Base-by-base conservation (phyloP, 345 rosid genomes). In the Lepidium sativum region DNA sequence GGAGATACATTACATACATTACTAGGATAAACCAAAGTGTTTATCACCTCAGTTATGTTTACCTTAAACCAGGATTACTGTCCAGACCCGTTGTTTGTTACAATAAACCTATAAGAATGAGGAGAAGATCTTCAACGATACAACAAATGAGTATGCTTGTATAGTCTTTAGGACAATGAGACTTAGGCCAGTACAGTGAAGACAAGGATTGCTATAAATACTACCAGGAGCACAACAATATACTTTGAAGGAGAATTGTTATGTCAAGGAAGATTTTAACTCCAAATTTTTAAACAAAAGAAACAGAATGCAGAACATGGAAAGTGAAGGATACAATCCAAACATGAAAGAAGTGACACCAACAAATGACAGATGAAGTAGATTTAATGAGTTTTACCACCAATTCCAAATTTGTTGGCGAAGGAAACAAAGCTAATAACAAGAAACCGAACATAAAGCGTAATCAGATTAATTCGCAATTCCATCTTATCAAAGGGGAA, bases 161-260 rank as follows among this genome's bases (percentile, higher is more conserved):
- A 11, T 48, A n/a, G 21, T 10, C 18, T 23, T 40, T 48, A 8
- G 66, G 47, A 51, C 2, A 15, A 25, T 43, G 20, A 59, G 76
- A 82, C 96, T 89, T 92, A 92, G 96, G 96, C 98, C 75, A 89
- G 67, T 10, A 92, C 97, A 0, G 98, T 92, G 76, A 92, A 92
- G 37, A 87, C 82, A 60, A 87, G 87, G 67, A 92, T 87, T 4
- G 82, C 94, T 20, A 92, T 78, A 81, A 92, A 79, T 60, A 86
- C 76, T 29, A 86, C 58, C 79, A 86, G 80, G 72, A 92, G 78
- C 83, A 84, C 40, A 0, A 73, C 75, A 69, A 89, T 80, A 79
- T 92, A 92, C 98, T 92, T 81, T 60, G 70, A 76, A 68, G 14
- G 31, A 73, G 56, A 61, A 41, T 50, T 53, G 35, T 34, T 34